Percentiles rank a stretch among this genome's conserved stretches.
These are phyloP conservation scores for Echinosophora koreensis DNA, from an alignment of 306 rosid genomes.

Conservation along the genomic window DNA sequence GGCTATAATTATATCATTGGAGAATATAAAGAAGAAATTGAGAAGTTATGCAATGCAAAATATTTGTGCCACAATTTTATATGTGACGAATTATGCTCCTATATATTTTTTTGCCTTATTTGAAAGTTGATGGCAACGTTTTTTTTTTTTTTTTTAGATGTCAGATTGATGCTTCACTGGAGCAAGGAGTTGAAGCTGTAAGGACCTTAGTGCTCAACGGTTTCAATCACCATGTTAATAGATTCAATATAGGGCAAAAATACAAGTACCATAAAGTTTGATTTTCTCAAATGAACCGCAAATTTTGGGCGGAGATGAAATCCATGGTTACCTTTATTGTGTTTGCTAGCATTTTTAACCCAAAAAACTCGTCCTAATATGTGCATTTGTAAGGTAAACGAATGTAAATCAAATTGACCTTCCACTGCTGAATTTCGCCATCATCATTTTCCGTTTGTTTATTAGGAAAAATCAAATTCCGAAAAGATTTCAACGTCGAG, in stretches of 20 bases:
- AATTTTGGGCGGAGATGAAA: constrained; percentile 36
- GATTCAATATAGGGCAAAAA: constrained; percentile 83
- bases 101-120: not conserved
- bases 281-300: constrained; percentile 22
- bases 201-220: constrained; percentile 69
- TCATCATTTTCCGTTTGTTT: too few species aligned
- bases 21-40: constrained; percentile 3
- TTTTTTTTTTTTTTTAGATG: not conserved
- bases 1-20: not conserved
- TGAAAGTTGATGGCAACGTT: not conserved
- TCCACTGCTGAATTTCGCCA: too few species aligned
- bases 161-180: constrained; percentile 79
- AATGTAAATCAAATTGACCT: too few species aligned
- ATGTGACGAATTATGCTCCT: not conserved
- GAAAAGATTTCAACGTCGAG: too few species aligned
- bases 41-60: not conserved
- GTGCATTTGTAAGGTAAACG: too few species aligned
- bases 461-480: too few species aligned
- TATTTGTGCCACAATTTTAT: constrained; percentile 2
- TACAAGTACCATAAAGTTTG: constrained; percentile 87
- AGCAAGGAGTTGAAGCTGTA: constrained; percentile 83
- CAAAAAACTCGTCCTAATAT: too few species aligned
- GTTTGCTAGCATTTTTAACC: not conserved
- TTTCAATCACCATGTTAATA: constrained; percentile 66
- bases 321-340: constrained; percentile 23